Conservation (phyloP, 78 protist species). For the Chrysochromulina tobinii region DNA sequence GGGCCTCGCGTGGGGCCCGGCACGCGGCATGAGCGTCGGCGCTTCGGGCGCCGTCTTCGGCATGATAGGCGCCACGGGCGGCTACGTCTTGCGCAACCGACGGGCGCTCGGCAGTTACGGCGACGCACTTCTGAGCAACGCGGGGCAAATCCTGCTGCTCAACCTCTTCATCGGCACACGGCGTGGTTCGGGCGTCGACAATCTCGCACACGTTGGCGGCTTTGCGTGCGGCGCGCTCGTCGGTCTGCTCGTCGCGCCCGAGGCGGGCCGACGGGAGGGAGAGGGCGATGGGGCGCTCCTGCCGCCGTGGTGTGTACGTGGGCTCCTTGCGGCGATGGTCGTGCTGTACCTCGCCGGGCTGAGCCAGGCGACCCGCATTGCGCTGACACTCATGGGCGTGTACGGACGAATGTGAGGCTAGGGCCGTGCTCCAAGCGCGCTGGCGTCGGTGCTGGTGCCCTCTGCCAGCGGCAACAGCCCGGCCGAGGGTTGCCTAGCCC, state of each 20-base stretch:
- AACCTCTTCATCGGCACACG: not conserved
- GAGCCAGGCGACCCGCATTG: too few relatives aligned
- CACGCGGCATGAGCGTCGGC: not conserved
- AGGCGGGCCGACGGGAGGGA: too few relatives aligned
- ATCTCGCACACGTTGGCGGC: constrained; percentile 9
- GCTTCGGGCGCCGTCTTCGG: constrained; percentile 10
- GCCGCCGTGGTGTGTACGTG: too few relatives aligned
- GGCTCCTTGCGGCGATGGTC: too few relatives aligned
- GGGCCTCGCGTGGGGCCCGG: not conserved
- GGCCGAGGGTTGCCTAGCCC: too few relatives aligned
- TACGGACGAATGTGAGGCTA: too few relatives aligned
- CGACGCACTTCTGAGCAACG: not conserved
- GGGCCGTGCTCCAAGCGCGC: too few relatives aligned
- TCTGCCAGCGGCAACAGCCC: too few relatives aligned
- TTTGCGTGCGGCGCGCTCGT: not conserved
- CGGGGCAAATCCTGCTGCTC: not conserved
- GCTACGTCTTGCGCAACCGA: not conserved
- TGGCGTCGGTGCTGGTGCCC: too few relatives aligned
- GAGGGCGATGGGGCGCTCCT: too few relatives aligned
- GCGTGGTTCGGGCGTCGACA: constrained; percentile 14
- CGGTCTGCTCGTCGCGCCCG: not conserved
- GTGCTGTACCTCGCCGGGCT: too few relatives aligned
- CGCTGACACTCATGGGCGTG: too few relatives aligned
- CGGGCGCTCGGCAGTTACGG: not conserved
- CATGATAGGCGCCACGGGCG: not conserved